Base-by-base conservation (phyloP, 2,329 filamentous ascomycete genomes). In the Epichloe gansuensis region DNA sequence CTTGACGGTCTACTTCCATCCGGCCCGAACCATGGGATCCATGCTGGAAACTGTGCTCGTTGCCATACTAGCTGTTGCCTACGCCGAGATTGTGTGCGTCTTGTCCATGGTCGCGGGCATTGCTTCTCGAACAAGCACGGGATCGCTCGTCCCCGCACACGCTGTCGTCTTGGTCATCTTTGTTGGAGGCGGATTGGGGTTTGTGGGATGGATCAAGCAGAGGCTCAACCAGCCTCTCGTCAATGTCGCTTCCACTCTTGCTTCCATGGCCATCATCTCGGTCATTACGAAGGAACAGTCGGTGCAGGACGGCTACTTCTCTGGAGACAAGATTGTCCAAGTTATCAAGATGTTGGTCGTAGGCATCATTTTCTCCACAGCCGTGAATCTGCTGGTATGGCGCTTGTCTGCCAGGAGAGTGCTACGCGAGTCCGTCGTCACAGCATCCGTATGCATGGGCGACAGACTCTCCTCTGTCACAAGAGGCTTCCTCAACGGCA, bases 1-100 rank as follows among this genome's bases (percentile, higher is more conserved):
- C 2, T 81, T 96, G 53, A 94, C 89, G 0, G 90, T 96, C 11
- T 97, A 95, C 63, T 97, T 96, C 62, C 89, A 96, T 65, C 89
- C 91, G 4, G 87, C 89, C 5, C 77, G 91, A 53, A 88, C 88
- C 17, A 80, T 84, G 27, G 91, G 91, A 1, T 93, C 87, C 58
- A 95, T 96, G 89, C 78, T 88, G 53, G 87, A 95, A 67, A 90
- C 89, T 3, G 78, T 85, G 11, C 69, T 90, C 36, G 81, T 93
- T 53, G 87, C 88, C 5, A 69, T 87, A 39, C 74, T 85, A 36
- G 90, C 89, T 2, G 87, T 95, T 54, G 68, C 82, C 39, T 97
- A 95, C 49, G 70, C 70, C 4, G 67, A 68, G 52, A 72, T 89
- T 40, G 73, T 96, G 39, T 87, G 84, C 5, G 77, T 93, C 51